Evolutionary conservation across 129 eudicot genomes (phyloP).

Genomic region (Flaveria robusta): DNA sequence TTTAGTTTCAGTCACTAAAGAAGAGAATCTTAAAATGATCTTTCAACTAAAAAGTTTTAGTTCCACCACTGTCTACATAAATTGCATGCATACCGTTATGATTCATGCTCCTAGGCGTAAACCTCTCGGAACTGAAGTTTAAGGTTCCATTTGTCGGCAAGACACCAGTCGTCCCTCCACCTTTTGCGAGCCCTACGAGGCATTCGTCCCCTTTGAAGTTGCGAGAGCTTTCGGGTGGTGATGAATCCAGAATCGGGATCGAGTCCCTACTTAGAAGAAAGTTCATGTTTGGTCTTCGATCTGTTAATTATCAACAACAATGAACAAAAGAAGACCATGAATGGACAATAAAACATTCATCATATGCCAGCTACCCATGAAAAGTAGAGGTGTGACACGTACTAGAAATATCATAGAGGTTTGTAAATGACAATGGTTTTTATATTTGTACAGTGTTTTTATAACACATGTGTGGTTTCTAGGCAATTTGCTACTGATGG

Average conservation of each 20-base stretch:
- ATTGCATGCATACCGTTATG: constrained; percentile 42
- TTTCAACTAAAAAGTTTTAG: no score
- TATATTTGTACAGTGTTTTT: no score
- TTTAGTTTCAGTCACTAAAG: no score
- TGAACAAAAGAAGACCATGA: neutral
- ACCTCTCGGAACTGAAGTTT: constrained; percentile 38
- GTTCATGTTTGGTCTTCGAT: constrained; percentile 46
- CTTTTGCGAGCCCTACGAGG: constrained; percentile 34
- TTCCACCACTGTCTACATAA: neutral
- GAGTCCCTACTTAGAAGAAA: constrained; percentile 45
- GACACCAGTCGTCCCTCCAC: constrained; percentile 31
- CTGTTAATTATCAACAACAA: constrained; percentile 34
- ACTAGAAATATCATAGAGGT: neutral
- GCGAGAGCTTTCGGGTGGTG: constrained; percentile 40
- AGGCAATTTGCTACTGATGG: neutral
- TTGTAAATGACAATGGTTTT: neutral
- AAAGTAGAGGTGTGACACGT: neutral
- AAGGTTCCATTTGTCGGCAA: constrained; percentile 24
- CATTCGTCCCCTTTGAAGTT: constrained; percentile 42
- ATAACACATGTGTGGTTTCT: no score
- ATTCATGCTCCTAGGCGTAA: constrained; percentile 32
- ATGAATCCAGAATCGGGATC: constrained; percentile 39
- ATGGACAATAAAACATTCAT: constrained; percentile 1
- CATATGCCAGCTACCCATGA: neutral
- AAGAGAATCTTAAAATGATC: no score